These are phyloP conservation scores for Starmerella cellae DNA, from an alignment of 805 yeast genomes.

Conservation along the genomic window DNA sequence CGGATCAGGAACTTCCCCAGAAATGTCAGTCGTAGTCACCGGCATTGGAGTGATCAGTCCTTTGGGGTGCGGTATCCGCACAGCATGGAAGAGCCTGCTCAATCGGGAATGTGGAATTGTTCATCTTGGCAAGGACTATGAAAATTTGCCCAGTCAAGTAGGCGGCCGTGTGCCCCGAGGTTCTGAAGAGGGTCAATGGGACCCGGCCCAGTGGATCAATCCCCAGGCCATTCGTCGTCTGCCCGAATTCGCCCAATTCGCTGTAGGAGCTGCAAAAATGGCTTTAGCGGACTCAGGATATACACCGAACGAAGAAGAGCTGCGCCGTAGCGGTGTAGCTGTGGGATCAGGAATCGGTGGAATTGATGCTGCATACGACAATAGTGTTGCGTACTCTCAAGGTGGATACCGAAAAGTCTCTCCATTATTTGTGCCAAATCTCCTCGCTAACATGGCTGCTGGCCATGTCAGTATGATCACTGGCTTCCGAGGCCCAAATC, in stretches of 20 bases:
- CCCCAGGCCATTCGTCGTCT: slow-evolving; percentile 42
- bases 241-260: slow-evolving; percentile 66
- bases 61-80: slow-evolving; percentile 50
- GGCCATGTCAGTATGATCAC: slow-evolving; percentile 75
- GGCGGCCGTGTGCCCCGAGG: slow-evolving; percentile 64
- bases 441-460: slow-evolving; percentile 85
- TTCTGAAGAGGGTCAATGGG: slow-evolving; percentile 37
- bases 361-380: slow-evolving; percentile 55
- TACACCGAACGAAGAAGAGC: slow-evolving; percentile 29
- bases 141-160: slow-evolving; percentile 51
- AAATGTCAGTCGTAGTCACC: slow-evolving; percentile 59
- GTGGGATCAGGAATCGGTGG: slow-evolving; percentile 92
- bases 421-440: slow-evolving; percentile 74
- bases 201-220: slow-evolving; percentile 37
- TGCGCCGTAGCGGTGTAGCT: slow-evolving; percentile 43
- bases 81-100: slow-evolving; percentile 28
- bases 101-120: slow-evolving; percentile 29
- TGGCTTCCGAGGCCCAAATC: slow-evolving; percentile 73
- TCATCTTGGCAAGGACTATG: slow-evolving; percentile 35
- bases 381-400: slow-evolving; percentile 37
- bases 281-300: slow-evolving; percentile 61
- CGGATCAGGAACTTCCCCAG: not conserved
- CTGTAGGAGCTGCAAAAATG: slow-evolving; percentile 59
- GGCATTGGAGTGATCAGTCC: slow-evolving; percentile 85
- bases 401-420: slow-evolving; percentile 58